Evolutionary conservation across 345 rosid species (phyloP).

Genomic region (Camelina sativa): DNA sequence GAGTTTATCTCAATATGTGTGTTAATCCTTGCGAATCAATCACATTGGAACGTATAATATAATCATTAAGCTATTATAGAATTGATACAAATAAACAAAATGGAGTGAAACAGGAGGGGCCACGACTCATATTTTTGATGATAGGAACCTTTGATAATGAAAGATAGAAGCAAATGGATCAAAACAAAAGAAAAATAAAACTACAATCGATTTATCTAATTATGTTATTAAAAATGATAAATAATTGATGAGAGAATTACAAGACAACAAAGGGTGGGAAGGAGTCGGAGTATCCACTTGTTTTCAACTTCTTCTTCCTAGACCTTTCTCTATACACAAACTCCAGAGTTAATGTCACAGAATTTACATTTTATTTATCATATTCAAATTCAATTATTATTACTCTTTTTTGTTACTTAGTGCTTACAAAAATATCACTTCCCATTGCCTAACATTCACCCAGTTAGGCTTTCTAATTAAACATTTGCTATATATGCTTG

Average conservation of each 20-base stretch:
- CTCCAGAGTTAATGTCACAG: constrained; percentile 6
- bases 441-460: neutral
- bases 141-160: constrained; percentile 59
- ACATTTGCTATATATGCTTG: constrained; percentile 4
- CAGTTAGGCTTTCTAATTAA: neutral
- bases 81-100: constrained; percentile 10
- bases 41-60: neutral
- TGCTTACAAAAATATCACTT: constrained; percentile 5
- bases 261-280: constrained; percentile 51
- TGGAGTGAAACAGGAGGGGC: constrained; percentile 29
- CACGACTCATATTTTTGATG: constrained; percentile 44
- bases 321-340: constrained; percentile 37
- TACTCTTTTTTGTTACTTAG: neutral
- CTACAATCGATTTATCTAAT: neutral
- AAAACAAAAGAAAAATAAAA: constrained; percentile 61
- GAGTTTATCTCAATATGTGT: neutral
- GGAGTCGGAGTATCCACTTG: constrained; percentile 64
- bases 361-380: constrained; percentile 1
- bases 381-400: neutral
- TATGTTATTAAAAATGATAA: neutral
- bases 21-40: constrained; percentile 2
- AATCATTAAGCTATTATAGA: neutral
- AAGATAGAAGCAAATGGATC: constrained; percentile 81
- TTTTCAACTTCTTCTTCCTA: constrained; percentile 60
- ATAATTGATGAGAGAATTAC: constrained; percentile 50